phyloP scores from a whole-genome alignment of 768 basidiomycete species.

The Austroboletus eburneus region DNA sequence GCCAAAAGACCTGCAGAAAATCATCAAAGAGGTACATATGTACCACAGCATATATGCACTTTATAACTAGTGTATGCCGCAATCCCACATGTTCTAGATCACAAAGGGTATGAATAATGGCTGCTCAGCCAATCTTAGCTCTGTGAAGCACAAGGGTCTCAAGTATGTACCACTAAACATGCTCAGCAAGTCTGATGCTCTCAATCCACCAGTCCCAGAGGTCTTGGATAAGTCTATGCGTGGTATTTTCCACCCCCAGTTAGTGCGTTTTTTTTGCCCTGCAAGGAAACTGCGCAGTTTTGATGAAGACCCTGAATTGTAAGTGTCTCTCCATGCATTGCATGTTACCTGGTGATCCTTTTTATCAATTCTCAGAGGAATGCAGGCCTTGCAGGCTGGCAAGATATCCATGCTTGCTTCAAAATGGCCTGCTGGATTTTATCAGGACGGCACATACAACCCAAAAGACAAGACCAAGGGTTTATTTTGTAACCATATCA shows the following conservation, averaged over 20 bases:
- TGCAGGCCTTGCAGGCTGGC: background rate
- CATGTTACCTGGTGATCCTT: background rate
- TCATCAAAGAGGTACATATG: background rate
- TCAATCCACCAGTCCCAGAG: background rate
- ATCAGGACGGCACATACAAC: background rate
- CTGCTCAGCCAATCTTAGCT: background rate
- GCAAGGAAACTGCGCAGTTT: background rate
- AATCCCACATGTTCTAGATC: background rate
- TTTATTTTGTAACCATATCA: background rate
- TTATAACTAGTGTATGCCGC: background rate
- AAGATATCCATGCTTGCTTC: background rate
- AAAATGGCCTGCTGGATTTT: conserved; percentile 1
- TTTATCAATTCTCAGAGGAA: background rate
- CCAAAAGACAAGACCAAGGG: background rate
- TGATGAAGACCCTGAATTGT: background rate
- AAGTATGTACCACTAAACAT: background rate
- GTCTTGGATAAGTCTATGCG: conserved; percentile 2
- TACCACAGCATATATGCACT: background rate
- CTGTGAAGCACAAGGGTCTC: background rate
- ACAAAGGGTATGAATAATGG: background rate
- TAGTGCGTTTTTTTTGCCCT: background rate
- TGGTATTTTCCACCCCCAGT: conserved; percentile 1
- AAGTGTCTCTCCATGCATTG: background rate
- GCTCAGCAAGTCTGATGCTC: background rate
- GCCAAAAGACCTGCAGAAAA: background rate